Conservation (phyloP, 2,329 filamentous ascomycete genomes). For the Coleophoma crateriformis region DNA sequence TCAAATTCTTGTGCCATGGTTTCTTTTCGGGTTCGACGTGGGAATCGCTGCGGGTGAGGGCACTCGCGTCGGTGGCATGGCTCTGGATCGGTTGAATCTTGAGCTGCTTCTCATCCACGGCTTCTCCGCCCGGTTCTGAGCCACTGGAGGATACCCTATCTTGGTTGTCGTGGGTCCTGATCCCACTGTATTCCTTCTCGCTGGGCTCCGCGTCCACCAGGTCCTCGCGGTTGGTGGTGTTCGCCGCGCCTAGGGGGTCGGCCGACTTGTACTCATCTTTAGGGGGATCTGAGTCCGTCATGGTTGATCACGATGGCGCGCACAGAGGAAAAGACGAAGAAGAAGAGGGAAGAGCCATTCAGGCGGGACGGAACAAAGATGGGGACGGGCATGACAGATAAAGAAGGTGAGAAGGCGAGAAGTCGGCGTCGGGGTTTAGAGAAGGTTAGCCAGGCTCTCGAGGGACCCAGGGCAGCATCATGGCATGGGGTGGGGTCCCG, state of each 20-base stretch:
- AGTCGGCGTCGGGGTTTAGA: no score
- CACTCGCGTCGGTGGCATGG: conserved; percentile 48
- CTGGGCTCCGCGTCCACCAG: conserved; percentile 10
- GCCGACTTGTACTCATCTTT: conserved; percentile 3
- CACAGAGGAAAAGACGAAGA: neutral
- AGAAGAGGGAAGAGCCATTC: neutral
- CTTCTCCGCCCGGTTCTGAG: conserved; percentile 7
- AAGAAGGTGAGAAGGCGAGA: no score
- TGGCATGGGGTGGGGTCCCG: neutral
- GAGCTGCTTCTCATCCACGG: conserved; percentile 17
- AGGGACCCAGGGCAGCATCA: neutral
- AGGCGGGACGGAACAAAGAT: no score
- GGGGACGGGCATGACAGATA: no score
- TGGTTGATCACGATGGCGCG: neutral
- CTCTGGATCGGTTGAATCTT: conserved; percentile 41
- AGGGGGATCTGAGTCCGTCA: neutral
- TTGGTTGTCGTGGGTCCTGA: conserved; percentile 8
- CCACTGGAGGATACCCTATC: conserved; percentile 12
- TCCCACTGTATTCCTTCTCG: conserved; percentile 20
- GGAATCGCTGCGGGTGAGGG: conserved; percentile 34
- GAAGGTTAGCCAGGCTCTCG: neutral
- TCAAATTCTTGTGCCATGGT: conserved; percentile 58
- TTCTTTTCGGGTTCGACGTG: conserved; percentile 33
- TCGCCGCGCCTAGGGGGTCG: conserved; percentile 7
- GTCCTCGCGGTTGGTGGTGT: conserved; percentile 11